Base-by-base conservation (phyloP, 306 rosid species). In the Acacia confusa region DNA sequence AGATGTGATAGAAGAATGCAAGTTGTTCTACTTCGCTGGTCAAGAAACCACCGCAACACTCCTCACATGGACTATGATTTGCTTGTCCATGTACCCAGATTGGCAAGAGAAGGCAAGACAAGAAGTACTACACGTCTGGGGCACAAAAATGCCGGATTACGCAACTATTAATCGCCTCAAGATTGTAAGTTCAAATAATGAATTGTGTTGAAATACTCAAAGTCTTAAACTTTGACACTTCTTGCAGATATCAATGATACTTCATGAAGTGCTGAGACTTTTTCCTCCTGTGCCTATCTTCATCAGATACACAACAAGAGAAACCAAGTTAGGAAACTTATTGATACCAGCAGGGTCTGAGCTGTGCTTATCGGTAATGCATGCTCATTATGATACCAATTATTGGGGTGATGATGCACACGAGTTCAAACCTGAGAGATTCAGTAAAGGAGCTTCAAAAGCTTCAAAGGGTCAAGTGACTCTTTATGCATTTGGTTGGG, bases 1-100 rank as follows among this genome's bases (percentile, higher is more conserved):
- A 10, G 89, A 90, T 20, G 87, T 88, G 77, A 84, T 88, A 55
- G 91, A 84, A 72, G 93, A 90, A 66, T 90, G 91, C 81, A 90
- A 90, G 70, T 52, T 90, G 69, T 76, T 90, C 82, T 84, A 86
- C 90, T 82, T 80, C 30, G 90, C 93, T 32, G 90, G 91, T 75
- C 86, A 88, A 78, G 91, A 84, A 40, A 84, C 91, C 75, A 88
- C 91, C 1, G 72, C 89, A n/a, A 65, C 44, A 53, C 78, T 82
- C 61, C 90, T 86, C 15, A 83, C 91, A 12, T 88, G 93, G 91
- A 83, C 90, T 0, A 77, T 86, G 68, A 82, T 90, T 10, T 77
- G 81, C 6, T 81, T 88, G 60, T 75, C 88, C 52, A 80, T 86
- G 82, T 78, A 86, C 73, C 87, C 84, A 17, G 36, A 27, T 38